Base-by-base conservation (phyloP, 768 basidiomycete genomes). In the Lepiota venenata region DNA sequence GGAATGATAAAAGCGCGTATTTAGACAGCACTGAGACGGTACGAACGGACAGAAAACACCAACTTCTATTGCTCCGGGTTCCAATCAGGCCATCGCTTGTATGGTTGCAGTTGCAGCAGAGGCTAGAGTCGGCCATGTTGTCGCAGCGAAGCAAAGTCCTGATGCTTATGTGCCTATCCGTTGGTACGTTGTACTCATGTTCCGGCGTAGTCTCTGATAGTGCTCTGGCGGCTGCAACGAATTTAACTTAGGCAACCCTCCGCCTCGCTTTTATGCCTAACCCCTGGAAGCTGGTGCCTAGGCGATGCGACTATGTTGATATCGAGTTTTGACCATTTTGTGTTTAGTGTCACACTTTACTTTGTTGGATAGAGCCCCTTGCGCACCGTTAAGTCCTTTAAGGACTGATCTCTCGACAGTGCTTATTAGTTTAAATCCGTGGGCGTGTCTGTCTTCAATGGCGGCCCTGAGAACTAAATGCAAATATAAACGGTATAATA, bases 51-150 rank as follows among this genome's bases (percentile, higher is more conserved):
- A 32, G 32, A 11, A 11, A 7, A 66, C 67, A 8, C 50, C 62
- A 39, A 61, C 66, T 9, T 50, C 57, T 2, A 18, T 51, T 3
- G 66, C 70, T 0, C 70, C 69, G 1, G 68, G 69, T 1, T 69
- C 70, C 60, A 73, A 69, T 55, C 71, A 71, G 35, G 64, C 69
- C 7, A 66, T 71, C 40, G 70, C 69, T 9, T 73, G 69, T 52
- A 66, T 71, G 62, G 67, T 69, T 14, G 65, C 62, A 20, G 66
- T 70, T n/a, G n/a, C n/a, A n/a, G n/a, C n/a, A n/a, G n/a, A n/a
- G 5, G 61, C 70, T 2, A 70, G 70, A 4, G 58, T 69, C 2
- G 71, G 66, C 1, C 60, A 64, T 5, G 25, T 25, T 25, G 25
- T 25, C 25, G 67, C 69, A 14, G 61, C 67, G 8, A 51, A 56